A percentile compares a stretch with the other conserved stretches of the same genome.
phyloP scores from a whole-genome alignment of 495 filamentous ascomycete genomes.

The Jackrogersella minutella region DNA sequence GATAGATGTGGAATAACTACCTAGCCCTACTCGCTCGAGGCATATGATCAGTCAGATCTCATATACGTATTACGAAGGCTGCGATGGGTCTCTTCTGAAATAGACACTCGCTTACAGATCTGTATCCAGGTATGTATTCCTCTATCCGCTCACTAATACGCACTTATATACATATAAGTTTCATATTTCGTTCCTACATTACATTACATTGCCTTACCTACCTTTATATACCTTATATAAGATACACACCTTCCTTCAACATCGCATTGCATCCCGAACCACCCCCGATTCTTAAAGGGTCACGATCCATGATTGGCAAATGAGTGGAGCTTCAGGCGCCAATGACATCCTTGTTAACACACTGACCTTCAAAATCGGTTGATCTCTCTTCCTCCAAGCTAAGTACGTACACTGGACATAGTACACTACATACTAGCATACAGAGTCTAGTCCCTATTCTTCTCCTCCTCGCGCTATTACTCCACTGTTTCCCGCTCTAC shows the following conservation, averaged over 20 bases:
- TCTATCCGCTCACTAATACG: not conserved
- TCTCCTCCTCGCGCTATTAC: conserved; percentile 1
- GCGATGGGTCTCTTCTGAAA: not conserved
- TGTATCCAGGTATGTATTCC: not conserved
- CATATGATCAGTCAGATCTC: conserved; percentile 14
- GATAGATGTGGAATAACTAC: not conserved
- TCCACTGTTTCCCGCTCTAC: conserved; percentile 37
- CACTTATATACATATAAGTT: not conserved
- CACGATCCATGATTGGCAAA: conserved; percentile 33
- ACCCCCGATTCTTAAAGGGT: conserved; percentile 33
- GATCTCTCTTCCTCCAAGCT: not conserved
- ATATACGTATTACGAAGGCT: not conserved
- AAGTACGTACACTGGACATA: not conserved
- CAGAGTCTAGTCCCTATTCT: conserved; percentile 7
- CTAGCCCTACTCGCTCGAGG: not conserved
- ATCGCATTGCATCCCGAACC: conserved; percentile 43
- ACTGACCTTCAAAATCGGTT: not conserved
- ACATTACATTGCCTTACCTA: conserved; percentile 8
- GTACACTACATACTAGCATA: too few relatives aligned
- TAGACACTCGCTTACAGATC: not conserved
- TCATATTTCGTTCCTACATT: conserved; percentile 4
- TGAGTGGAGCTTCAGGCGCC: conserved; percentile 26
- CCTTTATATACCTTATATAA: too few relatives aligned
- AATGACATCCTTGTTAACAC: conserved; percentile 9
- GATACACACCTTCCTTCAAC: conserved; percentile 7